A percentile compares a stretch with the other conserved stretches of the same genome.
These are phyloP conservation scores for Trametes cinnabarina DNA, from an alignment of 768 basidiomycete species.

Conservation along the genomic window DNA sequence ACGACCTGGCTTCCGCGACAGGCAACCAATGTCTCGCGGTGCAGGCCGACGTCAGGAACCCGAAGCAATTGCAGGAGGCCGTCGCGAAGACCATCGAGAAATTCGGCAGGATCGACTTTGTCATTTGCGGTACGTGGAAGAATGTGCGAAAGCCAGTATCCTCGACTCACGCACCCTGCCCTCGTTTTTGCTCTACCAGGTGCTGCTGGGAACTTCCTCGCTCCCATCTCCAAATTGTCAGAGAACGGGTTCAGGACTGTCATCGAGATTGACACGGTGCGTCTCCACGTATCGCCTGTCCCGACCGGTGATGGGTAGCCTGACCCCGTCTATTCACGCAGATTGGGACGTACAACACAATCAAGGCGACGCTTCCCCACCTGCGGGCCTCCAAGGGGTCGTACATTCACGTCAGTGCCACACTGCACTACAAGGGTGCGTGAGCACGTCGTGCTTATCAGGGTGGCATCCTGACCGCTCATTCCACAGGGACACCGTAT, in stretches of 20 bases:
- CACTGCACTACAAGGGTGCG: slow-evolving; percentile 79
- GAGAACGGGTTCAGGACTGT: slow-evolving; percentile 92
- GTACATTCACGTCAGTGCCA: slow-evolving; percentile 88
- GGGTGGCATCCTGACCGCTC: slow-evolving; percentile 9
- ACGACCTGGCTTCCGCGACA: slow-evolving; percentile 67
- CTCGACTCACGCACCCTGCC: neutral
- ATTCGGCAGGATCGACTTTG: slow-evolving; percentile 90
- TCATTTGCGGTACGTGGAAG: slow-evolving; percentile 74
- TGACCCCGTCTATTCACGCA: slow-evolving; percentile 29
- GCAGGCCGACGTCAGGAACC: slow-evolving; percentile 81
- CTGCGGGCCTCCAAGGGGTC: slow-evolving; percentile 71
- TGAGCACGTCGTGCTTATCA: neutral
- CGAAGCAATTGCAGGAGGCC: slow-evolving; percentile 68
- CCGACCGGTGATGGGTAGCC: neutral
- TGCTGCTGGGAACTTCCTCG: slow-evolving; percentile 95
- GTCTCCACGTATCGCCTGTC: slow-evolving; percentile 18
- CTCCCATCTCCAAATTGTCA: slow-evolving; percentile 78
- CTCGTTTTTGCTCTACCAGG: slow-evolving; percentile 42
- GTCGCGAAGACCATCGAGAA: slow-evolving; percentile 69
- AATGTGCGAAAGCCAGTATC: neutral
- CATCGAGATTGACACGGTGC: slow-evolving; percentile 87
- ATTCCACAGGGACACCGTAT: slow-evolving; percentile 62
- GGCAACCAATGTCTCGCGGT: slow-evolving; percentile 68
- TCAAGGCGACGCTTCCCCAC: slow-evolving; percentile 85
- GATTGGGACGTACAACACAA: slow-evolving; percentile 91